Evolutionary conservation across 1,139 yeast genomes (phyloP), one percentile per base, ranked within the genome.

Genomic region (Magnusiomyces suaveolens): DNA sequence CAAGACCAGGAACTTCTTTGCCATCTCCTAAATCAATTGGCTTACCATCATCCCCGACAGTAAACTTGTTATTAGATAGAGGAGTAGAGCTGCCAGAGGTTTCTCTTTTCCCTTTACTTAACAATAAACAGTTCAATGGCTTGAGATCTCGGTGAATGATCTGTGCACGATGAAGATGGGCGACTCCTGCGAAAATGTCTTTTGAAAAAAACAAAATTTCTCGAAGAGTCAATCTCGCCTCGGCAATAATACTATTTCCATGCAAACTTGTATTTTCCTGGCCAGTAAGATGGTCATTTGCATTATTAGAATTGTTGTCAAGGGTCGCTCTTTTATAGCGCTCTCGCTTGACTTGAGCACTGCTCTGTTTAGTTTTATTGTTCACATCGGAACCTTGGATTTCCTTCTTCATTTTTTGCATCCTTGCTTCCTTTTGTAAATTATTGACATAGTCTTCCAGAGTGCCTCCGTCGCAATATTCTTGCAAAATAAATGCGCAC

Each of bases 381-480:
- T 41, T 20, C 4, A 24, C 44, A 3, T 38, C 16, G 4, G 6
- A 20, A 20, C 25, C n/a, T 8, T 20, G 8, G 6, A 41, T 4
- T 16, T 41, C 44, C 20, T 41, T n/a, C 6, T 16, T 18, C 23
- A 41, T 3, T 16, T 41, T 41, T 21, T 20, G 4, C 8, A 41
- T 3, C 16, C 44, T 41, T 14, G 38, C 58, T 36, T 48, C 49
- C 26, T 29, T 25, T 44, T 24, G 50, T 10, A 44, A 12, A 66
- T 61, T 4, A 33, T 53, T 53, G 3, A 87, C 76, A 61, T 84
- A 76, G 56, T 81, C 86, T 62, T 88, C 96, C 53, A 88, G 69
- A 52, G 88, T 88, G 0, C 96, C 96, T 14, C 95, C 96, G 53
- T 80, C 84, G 66, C 96, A 88, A 65, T 84, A 88, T 64, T 88